Base-by-base conservation (phyloP, 202 grass and related monocot species). In the Saccharum hybrid region DNA sequence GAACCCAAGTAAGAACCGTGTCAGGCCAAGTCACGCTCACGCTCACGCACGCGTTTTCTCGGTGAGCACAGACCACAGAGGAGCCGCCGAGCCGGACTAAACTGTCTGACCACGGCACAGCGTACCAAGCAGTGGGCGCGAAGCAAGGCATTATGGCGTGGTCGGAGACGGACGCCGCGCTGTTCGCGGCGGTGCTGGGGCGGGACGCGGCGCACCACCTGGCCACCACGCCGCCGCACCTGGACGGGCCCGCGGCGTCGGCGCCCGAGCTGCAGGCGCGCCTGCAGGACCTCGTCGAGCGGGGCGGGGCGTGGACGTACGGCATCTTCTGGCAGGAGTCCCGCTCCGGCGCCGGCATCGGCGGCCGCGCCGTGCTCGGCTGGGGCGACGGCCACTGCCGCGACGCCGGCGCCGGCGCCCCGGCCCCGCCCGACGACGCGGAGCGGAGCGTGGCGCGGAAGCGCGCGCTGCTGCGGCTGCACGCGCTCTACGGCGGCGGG, bases 321-420 rank as follows among this genome's bases (percentile, higher is more conserved):
- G 90, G 88, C 68, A 88, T 97, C 64, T 94, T 94, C 85, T 97
- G 95, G 95, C 95, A 91, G 72, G 79, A 82, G 65, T 88, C 95
- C 28, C 65, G 68, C 28, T 39, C 28, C 13, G 61, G 49, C 19
- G 57, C 74, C 13, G 60, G 57, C n/a, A n/a, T n/a, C 22, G 38
- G 74, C 70, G 85, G 66, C 2, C 73, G 91, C 37, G 31, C 83
- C 30, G 82, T 94, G 77, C 90, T 94, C 51, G 77, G 82, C 4
- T 97, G 95, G 95, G 95, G 92, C 51, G 95, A 97, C 76, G 95
- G 95, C 2, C 88, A 93, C 90, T 93, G 88, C 86, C 88, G 84
- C 83, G 91, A 91, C 71, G 83, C 3, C 59, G 3, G n/a, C 21
- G 8, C 7, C 59, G 18, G 10, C 51, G 65, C 82, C 15, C 19